Base-by-base conservation (phyloP, 768 basidiomycete species). In the Hygrophoropsis aurantiaca region DNA sequence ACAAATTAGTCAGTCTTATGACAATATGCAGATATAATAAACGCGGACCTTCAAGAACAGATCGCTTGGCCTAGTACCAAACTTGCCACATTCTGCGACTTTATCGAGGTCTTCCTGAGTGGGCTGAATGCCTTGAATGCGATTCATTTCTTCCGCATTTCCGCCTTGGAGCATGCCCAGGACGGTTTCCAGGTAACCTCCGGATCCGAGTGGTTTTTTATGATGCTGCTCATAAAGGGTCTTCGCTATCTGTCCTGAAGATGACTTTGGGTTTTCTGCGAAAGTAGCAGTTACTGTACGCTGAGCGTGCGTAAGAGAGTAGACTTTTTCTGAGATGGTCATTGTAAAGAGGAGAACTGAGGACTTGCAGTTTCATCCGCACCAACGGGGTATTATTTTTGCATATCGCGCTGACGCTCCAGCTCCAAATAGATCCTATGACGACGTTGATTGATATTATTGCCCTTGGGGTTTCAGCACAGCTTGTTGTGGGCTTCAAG, bases 11-110 rank as follows among this genome's bases (percentile, higher is more conserved):
- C 19, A 37, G 26, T n/a, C n/a, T n/a, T n/a, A 3, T 35, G 11
- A 44, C 1, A 32, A 44, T 42, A 19, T 38, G 16, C 6, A 13
- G 9, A 16, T n/a, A 44, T 30, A 5, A 36, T n/a, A 9, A 39
- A 20, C n/a, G 42, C 73, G 34, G 44, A 79, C 83, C 69, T 78
- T 78, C 40, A 86, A 66, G 57, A 85, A 87, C 23, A 85, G 59
- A 41, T 82, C 77, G 42, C 74, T 77, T 9, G 81, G 82, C 27
- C 75, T 67, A 36, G 64, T 58, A 5, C 78, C 74, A 50, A 84
- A 84, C 40, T 73, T 61, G 9, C 78, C 81, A 39, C 82, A 75
- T 49, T 70, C 59, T 20, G 63, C 74, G 3, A 75, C 77, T 33
- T 60, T 53, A 48, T 80, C 71, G 25, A 82, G 59, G 52, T 79